Evolutionary conservation across 768 basidiomycete species (phyloP).

Genomic region (Pilatotrama ljubarskyi): DNA sequence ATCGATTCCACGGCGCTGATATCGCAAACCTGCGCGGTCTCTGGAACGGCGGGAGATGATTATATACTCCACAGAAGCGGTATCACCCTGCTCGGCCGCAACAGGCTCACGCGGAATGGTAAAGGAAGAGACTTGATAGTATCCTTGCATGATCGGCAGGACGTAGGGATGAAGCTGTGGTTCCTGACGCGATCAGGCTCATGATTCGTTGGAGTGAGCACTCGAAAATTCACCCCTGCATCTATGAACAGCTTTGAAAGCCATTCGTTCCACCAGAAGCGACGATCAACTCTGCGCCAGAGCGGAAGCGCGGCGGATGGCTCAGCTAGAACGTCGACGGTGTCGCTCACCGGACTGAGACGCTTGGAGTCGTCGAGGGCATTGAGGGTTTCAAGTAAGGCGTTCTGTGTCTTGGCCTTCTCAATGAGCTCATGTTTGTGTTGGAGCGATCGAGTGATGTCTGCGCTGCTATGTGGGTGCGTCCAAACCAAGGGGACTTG

Average conservation of each 20-base stretch:
- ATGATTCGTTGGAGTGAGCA: neutral
- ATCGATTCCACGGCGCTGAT: constrained; percentile 93
- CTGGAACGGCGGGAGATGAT: constrained; percentile 85
- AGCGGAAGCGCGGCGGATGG: constrained; percentile 78
- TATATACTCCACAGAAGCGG: constrained; percentile 65
- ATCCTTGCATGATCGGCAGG: constrained; percentile 92
- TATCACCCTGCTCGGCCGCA: constrained; percentile 37
- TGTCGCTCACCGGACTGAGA: constrained; percentile 35
- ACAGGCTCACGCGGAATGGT: constrained; percentile 52
- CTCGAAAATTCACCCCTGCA: constrained; percentile 61
- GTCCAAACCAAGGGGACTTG: neutral
- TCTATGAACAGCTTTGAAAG: constrained; percentile 84
- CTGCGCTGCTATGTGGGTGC: constrained; percentile 36
- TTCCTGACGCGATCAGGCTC: neutral
- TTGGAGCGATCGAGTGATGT: constrained; percentile 81
- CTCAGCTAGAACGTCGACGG: constrained; percentile 61
- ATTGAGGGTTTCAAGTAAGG: constrained; percentile 61
- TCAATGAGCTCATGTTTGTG: constrained; percentile 70
- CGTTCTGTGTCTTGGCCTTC: constrained; percentile 57
- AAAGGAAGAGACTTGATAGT: constrained; percentile 77
- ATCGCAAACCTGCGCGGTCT: constrained; percentile 89
- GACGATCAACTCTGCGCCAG: constrained; percentile 86
- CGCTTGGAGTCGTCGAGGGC: constrained; percentile 38
- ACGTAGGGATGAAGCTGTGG: constrained; percentile 80
- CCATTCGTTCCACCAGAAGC: constrained; percentile 98